Conservation (phyloP, 306 rosid species). For the Fragaria nilgerrensis region DNA sequence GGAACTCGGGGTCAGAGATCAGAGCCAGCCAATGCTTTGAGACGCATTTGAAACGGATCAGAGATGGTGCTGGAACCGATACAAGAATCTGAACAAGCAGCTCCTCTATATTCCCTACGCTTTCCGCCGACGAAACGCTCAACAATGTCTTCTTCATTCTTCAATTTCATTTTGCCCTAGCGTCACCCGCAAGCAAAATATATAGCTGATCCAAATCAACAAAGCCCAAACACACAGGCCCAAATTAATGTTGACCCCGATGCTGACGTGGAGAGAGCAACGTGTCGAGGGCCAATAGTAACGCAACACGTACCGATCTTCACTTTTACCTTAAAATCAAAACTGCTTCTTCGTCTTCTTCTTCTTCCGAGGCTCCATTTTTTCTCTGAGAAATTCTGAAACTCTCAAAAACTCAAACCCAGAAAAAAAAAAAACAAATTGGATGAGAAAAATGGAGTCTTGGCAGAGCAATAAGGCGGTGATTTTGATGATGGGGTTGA, state of each 20-base stretch:
- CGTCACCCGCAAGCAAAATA: background rate
- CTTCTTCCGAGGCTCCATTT: background rate
- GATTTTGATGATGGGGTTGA: slow-evolving; percentile 33
- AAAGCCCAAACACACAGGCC: background rate
- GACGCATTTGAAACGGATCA: slow-evolving; percentile 21
- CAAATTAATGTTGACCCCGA: background rate
- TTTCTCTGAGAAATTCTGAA: background rate
- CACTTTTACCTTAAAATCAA: background rate
- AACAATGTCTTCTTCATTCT: background rate
- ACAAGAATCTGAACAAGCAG: slow-evolving; percentile 22
- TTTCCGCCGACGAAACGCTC: background rate
- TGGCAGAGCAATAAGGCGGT: slow-evolving; percentile 27
- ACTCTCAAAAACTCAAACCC: background rate
- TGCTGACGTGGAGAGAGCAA: background rate
- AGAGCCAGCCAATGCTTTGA: slow-evolving; percentile 31
- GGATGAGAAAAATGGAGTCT: slow-evolving; percentile 33
- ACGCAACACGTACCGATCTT: background rate
- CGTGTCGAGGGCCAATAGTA: background rate
- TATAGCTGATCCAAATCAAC: background rate
- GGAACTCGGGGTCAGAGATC: slow-evolving; percentile 17
- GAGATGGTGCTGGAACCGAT: slow-evolving; percentile 13
- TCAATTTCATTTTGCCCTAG: background rate
- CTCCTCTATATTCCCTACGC: background rate
- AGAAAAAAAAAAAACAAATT: background rate
- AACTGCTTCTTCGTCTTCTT: background rate